Percentiles rank a stretch among this genome's conserved stretches.
Conservation (phyloP, 176 grass and related monocot genomes). For the Musa itinerans region DNA sequence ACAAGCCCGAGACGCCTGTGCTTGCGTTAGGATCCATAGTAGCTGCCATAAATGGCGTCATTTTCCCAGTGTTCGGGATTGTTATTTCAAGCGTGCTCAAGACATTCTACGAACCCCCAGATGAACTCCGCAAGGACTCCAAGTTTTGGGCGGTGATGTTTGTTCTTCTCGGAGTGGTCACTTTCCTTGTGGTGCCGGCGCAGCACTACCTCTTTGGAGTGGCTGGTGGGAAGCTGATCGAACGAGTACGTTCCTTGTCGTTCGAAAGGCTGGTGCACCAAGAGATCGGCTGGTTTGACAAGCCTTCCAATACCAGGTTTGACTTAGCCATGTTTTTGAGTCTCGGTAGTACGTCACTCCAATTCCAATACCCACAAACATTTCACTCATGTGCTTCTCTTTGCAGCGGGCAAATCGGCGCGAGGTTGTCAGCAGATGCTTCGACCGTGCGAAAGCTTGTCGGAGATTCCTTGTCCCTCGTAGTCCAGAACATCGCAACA, state of each 20-base stretch:
- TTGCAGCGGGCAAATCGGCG: conserved; percentile 6
- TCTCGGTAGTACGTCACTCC: no score
- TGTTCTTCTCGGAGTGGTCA: neutral
- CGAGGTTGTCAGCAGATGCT: conserved; percentile 11
- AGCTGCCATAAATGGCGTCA: neutral
- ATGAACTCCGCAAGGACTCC: neutral
- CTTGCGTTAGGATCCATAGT: neutral
- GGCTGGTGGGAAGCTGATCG: conserved; percentile 13
- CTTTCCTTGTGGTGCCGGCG: neutral
- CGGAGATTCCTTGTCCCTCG: neutral
- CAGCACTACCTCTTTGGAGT: conserved; percentile 8
- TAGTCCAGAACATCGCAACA: neutral
- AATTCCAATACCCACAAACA: neutral
- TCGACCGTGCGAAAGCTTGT: conserved; percentile 1
- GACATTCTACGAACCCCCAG: neutral
- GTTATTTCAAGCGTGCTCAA: conserved; percentile 1
- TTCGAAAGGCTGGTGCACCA: conserved; percentile 19
- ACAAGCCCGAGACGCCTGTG: neutral
- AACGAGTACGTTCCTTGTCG: conserved; percentile 1
- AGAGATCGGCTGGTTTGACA: conserved; percentile 20
- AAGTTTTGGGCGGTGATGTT: conserved; percentile 16
- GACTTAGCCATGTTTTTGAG: no score
- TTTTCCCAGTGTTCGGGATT: conserved; percentile 5
- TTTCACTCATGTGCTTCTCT: neutral
- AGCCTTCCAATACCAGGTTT: conserved; percentile 11